phyloP scores from a whole-genome alignment of 371 early-diverging fungal genomes.

The Actinomortierella ambigua region DNA sequence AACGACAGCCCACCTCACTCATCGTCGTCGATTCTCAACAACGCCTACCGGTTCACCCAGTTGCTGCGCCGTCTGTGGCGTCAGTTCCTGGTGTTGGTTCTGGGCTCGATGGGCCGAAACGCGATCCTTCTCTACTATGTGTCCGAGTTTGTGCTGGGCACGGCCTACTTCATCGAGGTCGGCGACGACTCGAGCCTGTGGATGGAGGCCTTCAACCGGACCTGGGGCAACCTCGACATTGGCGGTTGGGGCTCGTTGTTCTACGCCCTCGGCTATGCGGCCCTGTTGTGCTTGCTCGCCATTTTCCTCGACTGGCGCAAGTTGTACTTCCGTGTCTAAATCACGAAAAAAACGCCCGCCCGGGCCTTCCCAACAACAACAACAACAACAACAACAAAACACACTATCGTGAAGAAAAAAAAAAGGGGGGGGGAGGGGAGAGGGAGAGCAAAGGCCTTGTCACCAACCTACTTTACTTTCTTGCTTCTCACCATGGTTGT shows the following conservation, averaged over 20 bases:
- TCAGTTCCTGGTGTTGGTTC: conserved; percentile 24
- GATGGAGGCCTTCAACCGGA: conserved; percentile 13
- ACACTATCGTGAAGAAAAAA: too few relatives aligned
- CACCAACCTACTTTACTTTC: too few relatives aligned
- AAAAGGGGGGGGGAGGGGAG: too few relatives aligned
- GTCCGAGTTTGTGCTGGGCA: conserved; percentile 35
- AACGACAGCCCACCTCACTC: too few relatives aligned
- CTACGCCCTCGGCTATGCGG: conserved; percentile 29
- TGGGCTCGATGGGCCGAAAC: conserved; percentile 48
- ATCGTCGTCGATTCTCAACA: background rate
- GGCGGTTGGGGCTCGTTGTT: conserved; percentile 34
- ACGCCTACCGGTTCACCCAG: conserved; percentile 14
- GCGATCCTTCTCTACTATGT: conserved; percentile 49
- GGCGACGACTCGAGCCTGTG: conserved; percentile 16
- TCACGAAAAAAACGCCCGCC: background rate
- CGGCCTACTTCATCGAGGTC: conserved; percentile 24
- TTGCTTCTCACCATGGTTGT: too few relatives aligned
- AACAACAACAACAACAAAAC: too few relatives aligned
- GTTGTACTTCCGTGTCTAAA: conserved; percentile 45
- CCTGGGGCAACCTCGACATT: conserved; percentile 34
- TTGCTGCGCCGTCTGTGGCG: conserved; percentile 33
- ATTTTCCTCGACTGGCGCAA: conserved; percentile 39
- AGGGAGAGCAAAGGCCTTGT: too few relatives aligned
- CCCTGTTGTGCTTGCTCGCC: conserved; percentile 23
- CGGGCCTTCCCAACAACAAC: background rate